These are phyloP conservation scores for Coemansia erecta DNA, from an alignment of 192 early-diverging fungal genomes.

Conservation along the genomic window DNA sequence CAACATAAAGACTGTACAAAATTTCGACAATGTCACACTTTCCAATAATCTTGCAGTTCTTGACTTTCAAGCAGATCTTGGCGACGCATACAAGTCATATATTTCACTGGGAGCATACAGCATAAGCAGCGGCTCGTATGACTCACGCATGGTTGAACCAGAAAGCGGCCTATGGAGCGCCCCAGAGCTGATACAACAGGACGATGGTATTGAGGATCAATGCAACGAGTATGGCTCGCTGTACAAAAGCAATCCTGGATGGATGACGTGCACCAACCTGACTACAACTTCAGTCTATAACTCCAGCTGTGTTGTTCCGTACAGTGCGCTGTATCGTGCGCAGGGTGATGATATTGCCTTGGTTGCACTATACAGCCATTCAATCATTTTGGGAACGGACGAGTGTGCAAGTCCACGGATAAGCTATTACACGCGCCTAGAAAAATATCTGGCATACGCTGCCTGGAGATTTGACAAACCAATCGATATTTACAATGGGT, in stretches of 20 bases:
- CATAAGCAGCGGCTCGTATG: background rate
- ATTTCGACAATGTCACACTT: no score
- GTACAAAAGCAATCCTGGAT: background rate
- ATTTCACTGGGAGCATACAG: background rate
- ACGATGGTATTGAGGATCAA: background rate
- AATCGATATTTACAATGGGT: background rate
- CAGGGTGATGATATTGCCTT: background rate
- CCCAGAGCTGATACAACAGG: background rate
- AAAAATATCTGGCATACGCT: background rate
- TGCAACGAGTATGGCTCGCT: background rate
- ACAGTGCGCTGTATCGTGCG: background rate
- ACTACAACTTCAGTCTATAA: background rate
- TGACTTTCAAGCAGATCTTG: no score
- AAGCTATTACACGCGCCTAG: background rate
- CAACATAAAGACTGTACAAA: no score
- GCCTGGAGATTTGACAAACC: background rate
- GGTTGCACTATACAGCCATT: background rate
- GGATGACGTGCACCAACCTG: background rate
- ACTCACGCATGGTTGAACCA: background rate
- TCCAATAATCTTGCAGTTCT: no score
- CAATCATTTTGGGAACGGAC: background rate
- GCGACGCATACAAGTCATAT: background rate
- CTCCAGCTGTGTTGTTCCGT: background rate
- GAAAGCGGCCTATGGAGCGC: background rate
- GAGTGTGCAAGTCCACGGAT: background rate